Evolutionary conservation across 2,329 filamentous ascomycete genomes (phyloP).

Genomic region (Exophiala xenobiotica): DNA sequence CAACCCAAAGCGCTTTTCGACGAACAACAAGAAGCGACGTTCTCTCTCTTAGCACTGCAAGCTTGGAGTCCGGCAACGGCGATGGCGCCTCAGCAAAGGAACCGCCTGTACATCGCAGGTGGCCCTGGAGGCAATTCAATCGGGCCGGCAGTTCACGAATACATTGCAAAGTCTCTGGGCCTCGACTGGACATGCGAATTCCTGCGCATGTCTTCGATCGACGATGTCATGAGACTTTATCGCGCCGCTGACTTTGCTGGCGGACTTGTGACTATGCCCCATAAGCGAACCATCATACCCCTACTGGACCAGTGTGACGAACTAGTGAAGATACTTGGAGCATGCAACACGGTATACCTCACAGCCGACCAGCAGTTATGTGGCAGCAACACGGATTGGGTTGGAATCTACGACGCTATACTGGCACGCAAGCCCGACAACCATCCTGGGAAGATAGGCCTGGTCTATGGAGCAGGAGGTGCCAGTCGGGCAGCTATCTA

Average conservation of each 20-base stretch:
- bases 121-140: constrained; percentile 37
- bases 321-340: constrained; percentile 36
- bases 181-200: constrained; percentile 38
- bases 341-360: constrained; percentile 7
- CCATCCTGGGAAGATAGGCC: constrained; percentile 47
- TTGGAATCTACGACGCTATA: constrained; percentile 41
- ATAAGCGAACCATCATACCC: constrained; percentile 41
- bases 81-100: too few relatives aligned
- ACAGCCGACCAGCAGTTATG: constrained; percentile 29
- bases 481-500: constrained; percentile 78
- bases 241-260: constrained; percentile 34
- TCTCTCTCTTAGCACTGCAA: too few relatives aligned
- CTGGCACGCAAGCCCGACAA: constrained; percentile 12
- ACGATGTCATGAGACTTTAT: constrained; percentile 36
- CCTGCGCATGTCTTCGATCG: constrained; percentile 35
- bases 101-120: constrained; percentile 6
- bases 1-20: too few relatives aligned
- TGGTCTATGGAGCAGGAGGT: constrained; percentile 61
- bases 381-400: constrained; percentile 47
- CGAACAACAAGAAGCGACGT: too few relatives aligned
- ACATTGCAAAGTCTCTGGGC: constrained; percentile 38
- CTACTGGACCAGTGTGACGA: constrained; percentile 37
- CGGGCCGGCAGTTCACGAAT: constrained; percentile 42
- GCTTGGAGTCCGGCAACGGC: too few relatives aligned
- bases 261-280: constrained; percentile 45